phyloP scores from a whole-genome alignment of 805 yeast genomes.

The Cyberlindnera galapagoensis region DNA sequence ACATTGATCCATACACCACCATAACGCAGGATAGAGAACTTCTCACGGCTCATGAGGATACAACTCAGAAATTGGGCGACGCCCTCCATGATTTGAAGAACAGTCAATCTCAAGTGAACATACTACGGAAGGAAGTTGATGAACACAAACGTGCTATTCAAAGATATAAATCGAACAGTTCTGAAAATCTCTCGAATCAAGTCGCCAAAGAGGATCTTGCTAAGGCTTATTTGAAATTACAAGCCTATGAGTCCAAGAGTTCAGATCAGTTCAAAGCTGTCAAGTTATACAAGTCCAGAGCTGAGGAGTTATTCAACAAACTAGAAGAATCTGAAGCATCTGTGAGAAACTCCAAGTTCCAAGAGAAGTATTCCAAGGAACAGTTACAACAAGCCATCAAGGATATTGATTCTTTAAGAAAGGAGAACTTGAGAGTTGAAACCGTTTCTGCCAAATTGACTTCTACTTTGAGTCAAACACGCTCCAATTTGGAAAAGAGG shows the following conservation, averaged over 20 bases:
- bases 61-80: slow-evolving; percentile 36
- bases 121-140: slow-evolving; percentile 35
- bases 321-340: slow-evolving; percentile 77
- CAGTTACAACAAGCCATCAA: slow-evolving; percentile 49
- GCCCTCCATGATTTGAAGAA: slow-evolving; percentile 37
- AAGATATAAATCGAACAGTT: slow-evolving; percentile 10
- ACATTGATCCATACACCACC: slow-evolving; percentile 2
- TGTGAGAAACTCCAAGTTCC: slow-evolving; percentile 53
- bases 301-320: slow-evolving; percentile 67
- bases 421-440: slow-evolving; percentile 51
- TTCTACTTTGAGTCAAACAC: slow-evolving; percentile 42
- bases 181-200: slow-evolving; percentile 15
- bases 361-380: slow-evolving; percentile 45
- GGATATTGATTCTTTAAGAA: slow-evolving; percentile 39
- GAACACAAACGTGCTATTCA: slow-evolving; percentile 27
- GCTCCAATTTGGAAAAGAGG: slow-evolving; percentile 49
- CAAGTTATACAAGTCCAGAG: slow-evolving; percentile 59
- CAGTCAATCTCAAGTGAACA: slow-evolving; percentile 35
- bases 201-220: slow-evolving; percentile 33
- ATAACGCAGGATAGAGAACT: slow-evolving; percentile 34
- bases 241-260: slow-evolving; percentile 50
- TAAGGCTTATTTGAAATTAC: slow-evolving; percentile 48
- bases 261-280: slow-evolving; percentile 47
- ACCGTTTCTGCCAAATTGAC: slow-evolving; percentile 46
- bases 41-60: slow-evolving; percentile 43